Conservation (phyloP, 2,329 filamentous ascomycete genomes). For the Colletotrichum sojae region DNA sequence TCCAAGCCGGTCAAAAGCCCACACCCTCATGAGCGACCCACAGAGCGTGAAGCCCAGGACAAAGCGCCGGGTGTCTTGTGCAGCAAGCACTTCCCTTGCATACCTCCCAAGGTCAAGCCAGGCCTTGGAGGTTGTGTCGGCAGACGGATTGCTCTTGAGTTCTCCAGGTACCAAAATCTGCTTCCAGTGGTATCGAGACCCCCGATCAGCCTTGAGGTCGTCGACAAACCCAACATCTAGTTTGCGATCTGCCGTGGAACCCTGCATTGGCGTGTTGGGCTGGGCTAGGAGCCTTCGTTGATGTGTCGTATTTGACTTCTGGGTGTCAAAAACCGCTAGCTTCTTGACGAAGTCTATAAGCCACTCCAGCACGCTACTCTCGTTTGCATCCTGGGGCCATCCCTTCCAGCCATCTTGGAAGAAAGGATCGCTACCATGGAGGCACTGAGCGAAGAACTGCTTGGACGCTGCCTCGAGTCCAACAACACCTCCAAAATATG, state of each 20-base stretch:
- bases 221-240: too few species aligned
- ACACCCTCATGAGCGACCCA: constrained; percentile 56
- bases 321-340: too few species aligned
- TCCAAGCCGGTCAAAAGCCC: constrained; percentile 58
- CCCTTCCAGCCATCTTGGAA: constrained; percentile 51
- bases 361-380: constrained; percentile 54
- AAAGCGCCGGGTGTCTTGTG: constrained; percentile 56
- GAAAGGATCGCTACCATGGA: constrained; percentile 48
- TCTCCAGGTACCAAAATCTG: constrained; percentile 48
- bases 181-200: too few species aligned
- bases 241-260: too few species aligned
- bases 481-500: too few species aligned
- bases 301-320: too few species aligned
- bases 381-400: constrained; percentile 53
- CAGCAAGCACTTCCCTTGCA: constrained; percentile 56
- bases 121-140: constrained; percentile 53
- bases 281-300: too few species aligned
- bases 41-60: constrained; percentile 53
- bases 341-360: constrained; percentile 41
- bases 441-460: constrained; percentile 50
- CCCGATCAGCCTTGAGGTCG: too few species aligned
- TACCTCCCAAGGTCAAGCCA: constrained; percentile 57
- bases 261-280: too few species aligned
- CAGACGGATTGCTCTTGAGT: constrained; percentile 61
- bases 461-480: too few species aligned